Percentiles rank a stretch among this genome's conserved stretches.
Conservation (phyloP, 352 stramenopile species). For the Phytopythium litorale region DNA sequence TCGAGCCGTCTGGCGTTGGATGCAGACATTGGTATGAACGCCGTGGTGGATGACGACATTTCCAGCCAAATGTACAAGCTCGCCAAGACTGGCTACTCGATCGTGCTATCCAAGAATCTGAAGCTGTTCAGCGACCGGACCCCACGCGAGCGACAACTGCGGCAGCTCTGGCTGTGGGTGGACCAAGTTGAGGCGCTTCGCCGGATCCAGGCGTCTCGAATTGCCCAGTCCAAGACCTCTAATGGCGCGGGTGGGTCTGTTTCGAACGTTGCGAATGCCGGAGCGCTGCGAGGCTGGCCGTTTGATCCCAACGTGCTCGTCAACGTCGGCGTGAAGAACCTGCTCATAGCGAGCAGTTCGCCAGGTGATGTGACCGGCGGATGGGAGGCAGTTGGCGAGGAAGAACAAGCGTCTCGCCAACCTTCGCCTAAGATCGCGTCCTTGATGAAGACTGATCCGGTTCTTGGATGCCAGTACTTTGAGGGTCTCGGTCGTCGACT, state of each 20-base stretch:
- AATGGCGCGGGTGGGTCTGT: slow-evolving; percentile 21
- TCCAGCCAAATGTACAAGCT: slow-evolving; percentile 72
- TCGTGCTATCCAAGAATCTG: slow-evolving; percentile 71
- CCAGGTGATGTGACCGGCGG: slow-evolving; percentile 6
- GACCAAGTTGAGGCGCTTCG: slow-evolving; percentile 77
- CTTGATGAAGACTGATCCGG: slow-evolving; percentile 51
- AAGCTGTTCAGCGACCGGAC: slow-evolving; percentile 54
- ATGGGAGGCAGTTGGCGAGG: slow-evolving; percentile 6
- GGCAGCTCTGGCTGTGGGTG: slow-evolving; percentile 78
- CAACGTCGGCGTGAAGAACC: slow-evolving; percentile 59
- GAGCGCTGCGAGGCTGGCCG: slow-evolving; percentile 64
- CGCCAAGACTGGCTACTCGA: slow-evolving; percentile 73
- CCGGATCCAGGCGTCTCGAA: slow-evolving; percentile 48
- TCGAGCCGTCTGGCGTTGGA: slow-evolving; percentile 34
- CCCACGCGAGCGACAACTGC: slow-evolving; percentile 43
- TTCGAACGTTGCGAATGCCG: slow-evolving; percentile 25
- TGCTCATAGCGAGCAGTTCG: slow-evolving; percentile 32
- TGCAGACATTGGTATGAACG: slow-evolving; percentile 16
- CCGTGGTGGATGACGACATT: slow-evolving; percentile 55
- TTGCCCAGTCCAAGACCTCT: slow-evolving; percentile 34
- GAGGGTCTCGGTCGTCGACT: slow-evolving; percentile 67
- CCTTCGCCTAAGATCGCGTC: slow-evolving; percentile 29
- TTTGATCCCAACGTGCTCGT: slow-evolving; percentile 62
- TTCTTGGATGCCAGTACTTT: slow-evolving; percentile 68
- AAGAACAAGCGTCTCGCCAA: not conserved